Conservation (phyloP, 805 yeast genomes). For the Blastobotrys mokoenaii region DNA sequence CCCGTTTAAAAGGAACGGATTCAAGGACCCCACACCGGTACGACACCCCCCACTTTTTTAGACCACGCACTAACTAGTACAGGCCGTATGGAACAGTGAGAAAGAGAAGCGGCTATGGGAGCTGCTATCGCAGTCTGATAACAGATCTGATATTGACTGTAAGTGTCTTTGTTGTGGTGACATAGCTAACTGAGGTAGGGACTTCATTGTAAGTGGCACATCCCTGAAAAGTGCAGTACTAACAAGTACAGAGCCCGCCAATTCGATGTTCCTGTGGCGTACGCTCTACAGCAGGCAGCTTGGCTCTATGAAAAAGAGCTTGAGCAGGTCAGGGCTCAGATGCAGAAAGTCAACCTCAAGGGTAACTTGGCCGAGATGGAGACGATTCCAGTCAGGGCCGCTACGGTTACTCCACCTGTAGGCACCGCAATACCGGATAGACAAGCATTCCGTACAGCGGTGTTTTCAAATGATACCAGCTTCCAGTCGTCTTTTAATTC, state of each 20-base stretch:
- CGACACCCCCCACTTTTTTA: neutral
- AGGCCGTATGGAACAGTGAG: constrained; percentile 26
- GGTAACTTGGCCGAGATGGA: neutral
- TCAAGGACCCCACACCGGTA: constrained; percentile 32
- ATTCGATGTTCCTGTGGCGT: constrained; percentile 31
- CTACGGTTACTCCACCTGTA: neutral
- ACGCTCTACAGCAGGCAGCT: constrained; percentile 34
- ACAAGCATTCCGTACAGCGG: neutral
- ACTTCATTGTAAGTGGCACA: constrained; percentile 6
- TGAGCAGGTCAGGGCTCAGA: constrained; percentile 26
- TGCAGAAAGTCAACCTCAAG: constrained; percentile 17
- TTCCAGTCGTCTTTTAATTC: too few relatives aligned
- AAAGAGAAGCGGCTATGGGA: constrained; percentile 30
- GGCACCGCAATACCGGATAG: neutral
- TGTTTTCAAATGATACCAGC: neutral
- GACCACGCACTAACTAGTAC: neutral
- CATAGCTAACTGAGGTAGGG: constrained; percentile 5
- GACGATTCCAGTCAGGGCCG: too few relatives aligned
- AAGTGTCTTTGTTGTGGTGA: constrained; percentile 3
- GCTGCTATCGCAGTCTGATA: constrained; percentile 27
- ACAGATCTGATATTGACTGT: constrained; percentile 29
- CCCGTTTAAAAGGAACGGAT: constrained; percentile 34
- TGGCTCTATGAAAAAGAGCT: constrained; percentile 36
- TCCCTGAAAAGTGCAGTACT: neutral
- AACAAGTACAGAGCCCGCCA: constrained; percentile 15